Evolutionary conservation across 2,329 filamentous ascomycete genomes (phyloP).

Genomic region (Colletotrichum abscissum): DNA sequence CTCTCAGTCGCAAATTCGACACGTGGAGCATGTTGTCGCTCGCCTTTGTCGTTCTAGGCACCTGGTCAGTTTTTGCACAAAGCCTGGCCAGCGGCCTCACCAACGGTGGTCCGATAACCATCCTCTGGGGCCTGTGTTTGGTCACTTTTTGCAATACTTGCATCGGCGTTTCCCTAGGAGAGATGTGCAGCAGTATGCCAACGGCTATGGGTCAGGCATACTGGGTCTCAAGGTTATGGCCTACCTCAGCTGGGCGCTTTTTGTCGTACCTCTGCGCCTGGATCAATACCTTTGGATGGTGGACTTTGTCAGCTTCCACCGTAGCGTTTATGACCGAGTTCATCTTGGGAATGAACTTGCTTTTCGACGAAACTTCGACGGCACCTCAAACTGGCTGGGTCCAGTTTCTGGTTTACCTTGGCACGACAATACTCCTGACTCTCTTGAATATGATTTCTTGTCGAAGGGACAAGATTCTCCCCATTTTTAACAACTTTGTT

Average conservation of each 20-base stretch:
- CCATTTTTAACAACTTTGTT: neutral
- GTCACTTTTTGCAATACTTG: conserved; percentile 64
- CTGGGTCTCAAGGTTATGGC: conserved; percentile 59
- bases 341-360: conserved; percentile 65
- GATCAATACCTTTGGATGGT: conserved; percentile 72
- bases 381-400: conserved; percentile 59
- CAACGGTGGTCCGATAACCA: conserved; percentile 64
- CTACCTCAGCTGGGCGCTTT: conserved; percentile 57
- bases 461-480: neutral
- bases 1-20: neutral
- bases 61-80: neutral
- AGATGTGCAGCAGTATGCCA: conserved; percentile 68
- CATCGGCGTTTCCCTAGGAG: conserved; percentile 65
- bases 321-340: conserved; percentile 70
- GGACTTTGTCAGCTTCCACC: conserved; percentile 65
- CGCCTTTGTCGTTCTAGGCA: neutral
- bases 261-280: conserved; percentile 67
- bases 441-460: neutral
- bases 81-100: conserved; percentile 55
- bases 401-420: conserved; percentile 30
- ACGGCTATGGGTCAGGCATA: conserved; percentile 70
- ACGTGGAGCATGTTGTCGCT: neutral
- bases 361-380: conserved; percentile 61
- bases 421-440: neutral
- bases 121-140: conserved; percentile 66